Conservation (phyloP, 1,139 yeast genomes). For the Hyphopichia wangnamkhiaoensis region DNA sequence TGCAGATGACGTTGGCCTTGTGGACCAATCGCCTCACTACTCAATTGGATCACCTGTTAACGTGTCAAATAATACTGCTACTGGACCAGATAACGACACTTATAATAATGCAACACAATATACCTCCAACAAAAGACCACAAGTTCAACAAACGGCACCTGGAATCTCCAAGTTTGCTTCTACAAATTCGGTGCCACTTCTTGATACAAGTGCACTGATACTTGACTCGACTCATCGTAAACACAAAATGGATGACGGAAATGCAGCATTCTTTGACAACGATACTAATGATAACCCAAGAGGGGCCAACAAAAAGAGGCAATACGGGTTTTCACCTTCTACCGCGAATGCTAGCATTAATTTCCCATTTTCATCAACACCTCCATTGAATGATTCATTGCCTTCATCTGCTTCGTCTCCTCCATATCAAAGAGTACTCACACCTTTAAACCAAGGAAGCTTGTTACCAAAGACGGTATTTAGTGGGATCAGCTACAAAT, state of each 20-base stretch:
- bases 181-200: not conserved
- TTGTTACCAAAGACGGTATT: constrained; percentile 9
- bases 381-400: constrained; percentile 16
- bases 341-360: not conserved
- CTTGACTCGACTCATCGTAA: not conserved
- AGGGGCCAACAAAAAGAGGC: not conserved
- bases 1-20: not conserved
- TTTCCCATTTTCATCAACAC: constrained; percentile 2
- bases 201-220: too few relatives aligned
- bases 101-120: not conserved
- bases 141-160: not conserved
- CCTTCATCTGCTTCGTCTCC: constrained; percentile 16
- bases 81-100: not conserved
- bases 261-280: not conserved
- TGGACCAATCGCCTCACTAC: not conserved
- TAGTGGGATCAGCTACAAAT: constrained; percentile 15
- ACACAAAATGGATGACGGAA: not conserved
- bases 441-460: constrained; percentile 4
- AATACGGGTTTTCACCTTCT: not conserved
- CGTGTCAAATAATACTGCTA: not conserved
- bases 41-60: not conserved
- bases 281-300: not conserved
- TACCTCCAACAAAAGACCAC: not conserved
- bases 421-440: constrained; percentile 9
- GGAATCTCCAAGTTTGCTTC: constrained; percentile 1